Evolutionary conservation across 2,329 filamentous ascomycete species (phyloP).

Genomic region (Diatrype stigma): DNA sequence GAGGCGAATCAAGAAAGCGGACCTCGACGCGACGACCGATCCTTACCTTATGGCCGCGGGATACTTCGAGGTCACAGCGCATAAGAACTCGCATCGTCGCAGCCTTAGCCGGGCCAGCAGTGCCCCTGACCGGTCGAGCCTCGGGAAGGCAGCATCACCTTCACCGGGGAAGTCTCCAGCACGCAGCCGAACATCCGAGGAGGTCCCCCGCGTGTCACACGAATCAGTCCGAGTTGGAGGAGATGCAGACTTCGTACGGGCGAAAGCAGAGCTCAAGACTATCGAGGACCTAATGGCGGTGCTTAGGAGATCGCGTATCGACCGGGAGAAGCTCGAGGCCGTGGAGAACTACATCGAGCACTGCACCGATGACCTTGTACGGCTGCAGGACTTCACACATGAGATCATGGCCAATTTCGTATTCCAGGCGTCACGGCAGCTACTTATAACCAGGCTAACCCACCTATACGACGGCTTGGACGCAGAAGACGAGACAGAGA

Average conservation of each 20-base stretch:
- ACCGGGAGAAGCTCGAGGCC: constrained; percentile 85
- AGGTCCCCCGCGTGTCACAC: constrained; percentile 28
- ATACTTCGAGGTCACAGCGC: constrained; percentile 72
- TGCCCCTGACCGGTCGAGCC: constrained; percentile 27
- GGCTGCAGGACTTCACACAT: constrained; percentile 73
- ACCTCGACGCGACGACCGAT: constrained; percentile 41
- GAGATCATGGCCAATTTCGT: constrained; percentile 83
- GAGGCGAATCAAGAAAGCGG: constrained; percentile 63
- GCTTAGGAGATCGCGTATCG: constrained; percentile 69
- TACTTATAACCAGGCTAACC: constrained; percentile 68
- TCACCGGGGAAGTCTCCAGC: constrained; percentile 26
- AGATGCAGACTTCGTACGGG: constrained; percentile 26
- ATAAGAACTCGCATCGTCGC: constrained; percentile 34
- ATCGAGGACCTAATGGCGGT: constrained; percentile 65
- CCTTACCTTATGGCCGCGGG: constrained; percentile 68
- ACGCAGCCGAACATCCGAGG: constrained; percentile 23
- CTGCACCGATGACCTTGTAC: constrained; percentile 69
- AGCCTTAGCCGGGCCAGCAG: constrained; percentile 37
- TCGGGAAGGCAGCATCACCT: constrained; percentile 13
- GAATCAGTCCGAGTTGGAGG: constrained; percentile 22
- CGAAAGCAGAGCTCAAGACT: constrained; percentile 52
- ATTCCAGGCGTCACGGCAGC: constrained; percentile 80
- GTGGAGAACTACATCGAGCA: constrained; percentile 78
- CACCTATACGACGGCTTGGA: constrained; percentile 51
- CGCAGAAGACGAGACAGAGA: constrained; percentile 11